phyloP scores from a whole-genome alignment of 2,329 filamentous ascomycete genomes.

The Penicillium decumbens region DNA sequence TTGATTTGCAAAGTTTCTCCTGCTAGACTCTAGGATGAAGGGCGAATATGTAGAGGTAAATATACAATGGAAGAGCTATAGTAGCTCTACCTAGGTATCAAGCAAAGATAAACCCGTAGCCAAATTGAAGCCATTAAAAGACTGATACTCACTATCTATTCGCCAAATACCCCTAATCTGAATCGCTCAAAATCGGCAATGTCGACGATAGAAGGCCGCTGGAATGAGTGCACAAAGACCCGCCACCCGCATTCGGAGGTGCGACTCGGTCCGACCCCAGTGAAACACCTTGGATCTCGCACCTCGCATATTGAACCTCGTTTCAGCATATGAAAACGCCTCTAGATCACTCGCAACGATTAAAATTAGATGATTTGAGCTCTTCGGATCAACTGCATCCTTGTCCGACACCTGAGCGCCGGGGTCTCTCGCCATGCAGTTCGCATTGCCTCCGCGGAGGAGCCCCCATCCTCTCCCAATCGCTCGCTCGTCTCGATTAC shows the following conservation, averaged over 20 bases:
- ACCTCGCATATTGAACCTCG: neutral
- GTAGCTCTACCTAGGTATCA: too few species aligned
- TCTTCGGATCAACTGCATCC: neutral
- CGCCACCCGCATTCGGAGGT: slow-evolving; percentile 12
- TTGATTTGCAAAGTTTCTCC: too few species aligned
- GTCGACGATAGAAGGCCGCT: neutral
- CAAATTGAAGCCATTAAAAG: neutral
- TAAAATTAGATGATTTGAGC: slow-evolving; percentile 11
- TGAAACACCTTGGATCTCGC: slow-evolving; percentile 1
- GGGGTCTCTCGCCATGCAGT: slow-evolving; percentile 62
- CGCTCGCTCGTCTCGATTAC: slow-evolving; percentile 44
- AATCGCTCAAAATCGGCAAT: slow-evolving; percentile 3
- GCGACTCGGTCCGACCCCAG: slow-evolving; percentile 1
- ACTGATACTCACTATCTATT: neutral
- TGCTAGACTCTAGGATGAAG: too few species aligned
- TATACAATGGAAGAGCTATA: too few species aligned
- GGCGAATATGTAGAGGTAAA: too few species aligned
- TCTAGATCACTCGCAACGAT: neutral
- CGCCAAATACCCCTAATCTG: neutral
- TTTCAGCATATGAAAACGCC: too few species aligned
- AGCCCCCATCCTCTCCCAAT: slow-evolving; percentile 67
- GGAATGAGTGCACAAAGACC: slow-evolving; percentile 14
- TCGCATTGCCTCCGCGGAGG: slow-evolving; percentile 83
- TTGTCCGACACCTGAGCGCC: slow-evolving; percentile 18
- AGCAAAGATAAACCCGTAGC: too few species aligned